Percentiles rank a stretch among this genome's conserved stretches.
phyloP scores from a whole-genome alignment of 768 basidiomycete species.

The Agrocybe pediades region DNA sequence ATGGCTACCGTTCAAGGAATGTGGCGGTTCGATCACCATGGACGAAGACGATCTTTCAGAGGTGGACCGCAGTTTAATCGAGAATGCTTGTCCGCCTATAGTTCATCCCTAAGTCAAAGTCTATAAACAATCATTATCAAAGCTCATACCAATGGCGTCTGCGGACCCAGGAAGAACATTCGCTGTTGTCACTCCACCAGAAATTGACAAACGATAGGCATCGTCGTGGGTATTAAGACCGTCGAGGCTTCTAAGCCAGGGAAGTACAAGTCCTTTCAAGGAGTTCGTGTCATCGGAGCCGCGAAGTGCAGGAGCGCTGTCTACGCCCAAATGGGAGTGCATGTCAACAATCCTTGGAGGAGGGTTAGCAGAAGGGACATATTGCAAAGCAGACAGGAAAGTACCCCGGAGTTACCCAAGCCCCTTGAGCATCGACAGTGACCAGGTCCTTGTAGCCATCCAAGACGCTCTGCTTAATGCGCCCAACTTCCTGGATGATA shows the following conservation, averaged over 20 bases:
- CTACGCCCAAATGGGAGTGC: conserved; percentile 56
- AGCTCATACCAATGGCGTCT: conserved; percentile 52
- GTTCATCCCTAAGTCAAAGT: conserved; percentile 1
- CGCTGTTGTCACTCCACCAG: conserved; percentile 81
- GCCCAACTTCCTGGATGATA: conserved; percentile 53
- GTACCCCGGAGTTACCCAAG: conserved; percentile 75
- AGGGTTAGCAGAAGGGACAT: neutral
- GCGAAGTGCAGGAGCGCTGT: conserved; percentile 26
- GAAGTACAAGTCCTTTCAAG: conserved; percentile 38
- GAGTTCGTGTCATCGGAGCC: conserved; percentile 59
- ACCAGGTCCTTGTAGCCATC: conserved; percentile 28
- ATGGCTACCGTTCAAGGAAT: conserved; percentile 43
- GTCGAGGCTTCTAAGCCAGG: conserved; percentile 71
- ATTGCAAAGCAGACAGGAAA: neutral
- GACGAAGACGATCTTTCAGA: conserved; percentile 69
- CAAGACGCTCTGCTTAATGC: conserved; percentile 30
- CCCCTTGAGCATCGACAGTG: conserved; percentile 55
- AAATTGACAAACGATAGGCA: conserved; percentile 60
- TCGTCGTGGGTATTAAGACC: conserved; percentile 78
- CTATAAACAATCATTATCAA: neutral
- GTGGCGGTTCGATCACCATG: conserved; percentile 80
- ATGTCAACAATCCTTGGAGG: conserved; percentile 37
- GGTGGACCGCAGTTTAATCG: conserved; percentile 78
- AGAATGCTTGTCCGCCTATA: conserved; percentile 81
- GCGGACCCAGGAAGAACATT: conserved; percentile 75